These are phyloP conservation scores for Pistacia atlantica DNA, from an alignment of 345 rosid genomes.

Conservation along the genomic window DNA sequence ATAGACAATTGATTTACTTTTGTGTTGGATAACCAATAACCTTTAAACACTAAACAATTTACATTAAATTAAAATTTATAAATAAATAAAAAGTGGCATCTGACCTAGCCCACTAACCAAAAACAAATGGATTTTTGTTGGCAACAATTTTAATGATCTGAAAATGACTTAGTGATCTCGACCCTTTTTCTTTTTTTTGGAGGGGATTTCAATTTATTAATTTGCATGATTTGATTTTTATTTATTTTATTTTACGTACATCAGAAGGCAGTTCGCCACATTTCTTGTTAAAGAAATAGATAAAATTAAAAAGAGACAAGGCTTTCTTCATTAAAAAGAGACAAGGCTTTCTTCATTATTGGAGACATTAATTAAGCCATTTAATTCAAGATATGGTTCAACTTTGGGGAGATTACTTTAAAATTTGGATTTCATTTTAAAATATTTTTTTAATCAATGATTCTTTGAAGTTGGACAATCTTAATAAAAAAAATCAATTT, in stretches of 20 bases:
- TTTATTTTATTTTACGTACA: background rate
- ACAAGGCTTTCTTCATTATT: background rate
- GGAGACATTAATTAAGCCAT: background rate
- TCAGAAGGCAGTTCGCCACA: background rate
- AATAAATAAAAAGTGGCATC: constrained; percentile 1
- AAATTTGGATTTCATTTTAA: too few species aligned
- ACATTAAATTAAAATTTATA: background rate
- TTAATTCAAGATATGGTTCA: background rate
- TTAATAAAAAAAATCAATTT: background rate
- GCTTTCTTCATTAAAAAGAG: background rate
- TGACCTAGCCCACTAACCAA: constrained; percentile 17
- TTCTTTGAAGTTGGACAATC: background rate
- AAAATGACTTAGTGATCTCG: background rate
- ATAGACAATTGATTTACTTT: constrained; percentile 4
- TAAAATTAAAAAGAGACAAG: background rate
- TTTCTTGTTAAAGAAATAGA: background rate
- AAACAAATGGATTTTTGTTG: background rate
- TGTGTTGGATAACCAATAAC: constrained; percentile 25
- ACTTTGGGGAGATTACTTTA: background rate
- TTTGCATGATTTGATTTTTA: background rate
- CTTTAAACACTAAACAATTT: background rate
- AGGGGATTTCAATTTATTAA: background rate
- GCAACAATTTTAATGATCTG: background rate
- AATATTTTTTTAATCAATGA: background rate
- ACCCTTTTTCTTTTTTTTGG: background rate